Percentiles rank a stretch among this genome's conserved stretches.
Evolutionary conservation across 345 rosid genomes (phyloP).

Genomic region (Sisymbrium irio): DNA sequence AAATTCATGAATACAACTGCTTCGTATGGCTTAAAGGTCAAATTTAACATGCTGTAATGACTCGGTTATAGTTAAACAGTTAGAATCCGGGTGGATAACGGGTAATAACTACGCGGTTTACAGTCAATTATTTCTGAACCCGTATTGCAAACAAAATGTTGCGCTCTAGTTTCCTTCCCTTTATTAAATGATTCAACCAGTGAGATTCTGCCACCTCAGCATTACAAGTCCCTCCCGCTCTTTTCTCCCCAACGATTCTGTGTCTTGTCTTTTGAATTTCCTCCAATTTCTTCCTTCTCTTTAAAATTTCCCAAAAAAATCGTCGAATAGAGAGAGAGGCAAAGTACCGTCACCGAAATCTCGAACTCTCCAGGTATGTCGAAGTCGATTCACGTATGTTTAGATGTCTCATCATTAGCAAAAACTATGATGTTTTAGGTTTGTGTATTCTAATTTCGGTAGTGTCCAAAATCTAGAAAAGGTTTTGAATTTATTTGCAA

Average conservation of each 20-base stretch:
- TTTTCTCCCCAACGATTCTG: neutral
- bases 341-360: neutral
- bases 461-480: neutral
- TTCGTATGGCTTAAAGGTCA: neutral
- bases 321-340: neutral
- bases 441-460: neutral
- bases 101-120: conserved; percentile 15
- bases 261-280: neutral
- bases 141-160: neutral
- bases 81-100: neutral
- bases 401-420: neutral
- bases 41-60: neutral
- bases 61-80: conserved; percentile 6
- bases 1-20: too few species aligned
- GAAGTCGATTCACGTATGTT: neutral
- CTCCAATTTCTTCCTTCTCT: neutral
- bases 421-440: neutral
- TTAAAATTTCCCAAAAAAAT: neutral
- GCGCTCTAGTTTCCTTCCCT: neutral
- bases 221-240: neutral
- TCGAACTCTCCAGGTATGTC: conserved; percentile 29
- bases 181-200: neutral
- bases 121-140: neutral
- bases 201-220: conserved; percentile 13
- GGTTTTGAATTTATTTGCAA: too few species aligned